A percentile compares a stretch with the other conserved stretches of the same genome.
Conservation (phyloP, 768 basidiomycete genomes). For the Phylloporus arenicola region DNA sequence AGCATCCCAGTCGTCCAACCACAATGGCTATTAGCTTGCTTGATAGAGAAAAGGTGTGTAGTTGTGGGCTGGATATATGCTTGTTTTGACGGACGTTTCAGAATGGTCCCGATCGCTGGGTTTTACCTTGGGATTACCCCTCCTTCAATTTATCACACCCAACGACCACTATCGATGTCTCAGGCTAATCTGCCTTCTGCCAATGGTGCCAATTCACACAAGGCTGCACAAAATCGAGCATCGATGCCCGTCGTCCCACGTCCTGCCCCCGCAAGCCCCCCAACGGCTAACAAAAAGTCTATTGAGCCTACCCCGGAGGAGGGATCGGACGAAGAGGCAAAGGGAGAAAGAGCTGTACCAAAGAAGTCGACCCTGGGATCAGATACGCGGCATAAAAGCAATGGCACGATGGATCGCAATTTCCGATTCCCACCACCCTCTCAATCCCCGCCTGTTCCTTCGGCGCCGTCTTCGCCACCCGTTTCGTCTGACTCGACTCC, state of each 20-base stretch:
- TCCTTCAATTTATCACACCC: slow-evolving; percentile 32
- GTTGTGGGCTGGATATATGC: neutral
- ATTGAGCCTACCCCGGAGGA: slow-evolving; percentile 55
- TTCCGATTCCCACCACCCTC: slow-evolving; percentile 59
- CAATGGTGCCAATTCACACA: slow-evolving; percentile 27
- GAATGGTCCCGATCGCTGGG: slow-evolving; percentile 81
- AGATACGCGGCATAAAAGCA: slow-evolving; percentile 39
- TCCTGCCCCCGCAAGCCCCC: slow-evolving; percentile 36
- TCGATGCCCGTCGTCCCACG: slow-evolving; percentile 63
- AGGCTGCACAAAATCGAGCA: slow-evolving; percentile 46
- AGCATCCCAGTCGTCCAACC: slow-evolving; percentile 95
- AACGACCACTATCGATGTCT: slow-evolving; percentile 73
- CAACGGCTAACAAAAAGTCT: slow-evolving; percentile 29
- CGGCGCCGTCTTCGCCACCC: no score
- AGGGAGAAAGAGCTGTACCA: slow-evolving; percentile 26
- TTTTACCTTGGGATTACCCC: slow-evolving; percentile 77
- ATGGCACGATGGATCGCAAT: slow-evolving; percentile 72
- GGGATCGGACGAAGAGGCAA: slow-evolving; percentile 31
- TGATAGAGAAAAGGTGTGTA: slow-evolving; percentile 73
- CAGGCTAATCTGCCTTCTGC: slow-evolving; percentile 50
- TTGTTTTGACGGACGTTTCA: slow-evolving; percentile 24
- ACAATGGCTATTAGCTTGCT: slow-evolving; percentile 90
- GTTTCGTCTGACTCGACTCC: slow-evolving; percentile 20
- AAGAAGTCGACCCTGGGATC: slow-evolving; percentile 6
- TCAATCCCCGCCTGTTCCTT: slow-evolving; percentile 10